These are phyloP conservation scores for Thyridium curvatum DNA, from an alignment of 2,329 filamentous ascomycete genomes.

Conservation along the genomic window DNA sequence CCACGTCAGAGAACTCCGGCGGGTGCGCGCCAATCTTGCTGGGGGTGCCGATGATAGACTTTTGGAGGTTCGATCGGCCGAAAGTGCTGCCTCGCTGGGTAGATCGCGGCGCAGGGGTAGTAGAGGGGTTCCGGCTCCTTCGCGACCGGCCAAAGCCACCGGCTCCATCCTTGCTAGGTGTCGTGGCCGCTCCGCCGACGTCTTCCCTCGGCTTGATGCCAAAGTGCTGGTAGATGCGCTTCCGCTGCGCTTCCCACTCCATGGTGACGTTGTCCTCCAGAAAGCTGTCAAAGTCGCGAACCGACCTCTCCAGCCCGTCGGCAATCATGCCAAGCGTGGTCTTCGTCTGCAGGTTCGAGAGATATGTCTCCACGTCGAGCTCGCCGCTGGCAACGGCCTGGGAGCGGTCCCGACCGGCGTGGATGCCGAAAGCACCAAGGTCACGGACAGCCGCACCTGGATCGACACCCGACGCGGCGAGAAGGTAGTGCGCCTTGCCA, in stretches of 20 bases:
- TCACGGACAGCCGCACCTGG: slow-evolving; percentile 81
- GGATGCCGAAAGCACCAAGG: slow-evolving; percentile 69
- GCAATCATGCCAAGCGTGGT: slow-evolving; percentile 87
- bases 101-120: slow-evolving; percentile 17
- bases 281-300: slow-evolving; percentile 87
- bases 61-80: slow-evolving; percentile 62
- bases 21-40: slow-evolving; percentile 60
- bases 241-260: slow-evolving; percentile 92
- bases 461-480: slow-evolving; percentile 89
- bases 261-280: slow-evolving; percentile 91
- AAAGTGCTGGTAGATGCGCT: slow-evolving; percentile 93
- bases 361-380: slow-evolving; percentile 70
- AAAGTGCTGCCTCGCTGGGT: slow-evolving; percentile 49
- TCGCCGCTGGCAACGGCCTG: slow-evolving; percentile 31
- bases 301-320: slow-evolving; percentile 82
- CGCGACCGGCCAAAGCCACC: slow-evolving; percentile 56
- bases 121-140: slow-evolving; percentile 33
- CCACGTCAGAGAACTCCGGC: slow-evolving; percentile 62
- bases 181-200: slow-evolving; percentile 5
- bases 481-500: slow-evolving; percentile 76
- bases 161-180: slow-evolving; percentile 38
- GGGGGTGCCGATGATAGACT: slow-evolving; percentile 81
- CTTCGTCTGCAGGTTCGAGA: slow-evolving; percentile 81
- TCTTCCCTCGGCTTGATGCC: slow-evolving; percentile 65
- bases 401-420: slow-evolving; percentile 17